Base-by-base conservation (phyloP, 2,329 filamentous ascomycete species). In the Penicillium sp. region DNA sequence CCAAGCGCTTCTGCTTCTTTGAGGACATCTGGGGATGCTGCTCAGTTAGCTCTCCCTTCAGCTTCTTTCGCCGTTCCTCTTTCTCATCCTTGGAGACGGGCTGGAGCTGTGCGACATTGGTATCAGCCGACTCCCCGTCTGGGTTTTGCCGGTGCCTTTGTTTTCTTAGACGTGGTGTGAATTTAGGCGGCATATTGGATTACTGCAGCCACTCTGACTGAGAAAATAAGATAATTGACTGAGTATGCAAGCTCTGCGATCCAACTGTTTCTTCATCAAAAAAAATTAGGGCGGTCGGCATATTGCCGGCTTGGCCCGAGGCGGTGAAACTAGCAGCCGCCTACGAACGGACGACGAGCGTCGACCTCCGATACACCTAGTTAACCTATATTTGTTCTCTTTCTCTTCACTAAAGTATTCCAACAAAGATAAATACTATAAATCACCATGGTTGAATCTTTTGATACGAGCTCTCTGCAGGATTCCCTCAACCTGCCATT, bases 1-100 rank as follows among this genome's bases (percentile, higher is more conserved):
- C 85, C 61, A 89, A 69, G 53, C 86, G 78, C 76, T 89, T 89
- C 65, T 85, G 81, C 74, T 89, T 89, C 74, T 89, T 89, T 21
- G 79, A 75, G 2, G 82, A 85, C 57, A 87, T 81, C 63, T 83
- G 83, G 4, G 81, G 76, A 61, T 84, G 78, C 48, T 82, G 77
- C 36, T 81, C 76, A 59, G 77, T 77, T 58, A 87, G 66, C 66
- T 86, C 81, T 44, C 82, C 81, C 62, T 79, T 79, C 57, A 88
- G 68, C 55, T 78, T 76, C 47, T 75, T 73, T 63, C 81, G 81
- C 65, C 78, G 79, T 56, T 79, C 80, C 57, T 85, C 81, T 65
- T 79, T 80, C 68, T 85, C 83, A 41, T 73, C 70, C 67, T 83
- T 81, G 49, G 81, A 78, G 27, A 75, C 67, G 13, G 83, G 73